Conservation (phyloP, 2,329 filamentous ascomycete genomes). For the Fusarium robinianum region DNA sequence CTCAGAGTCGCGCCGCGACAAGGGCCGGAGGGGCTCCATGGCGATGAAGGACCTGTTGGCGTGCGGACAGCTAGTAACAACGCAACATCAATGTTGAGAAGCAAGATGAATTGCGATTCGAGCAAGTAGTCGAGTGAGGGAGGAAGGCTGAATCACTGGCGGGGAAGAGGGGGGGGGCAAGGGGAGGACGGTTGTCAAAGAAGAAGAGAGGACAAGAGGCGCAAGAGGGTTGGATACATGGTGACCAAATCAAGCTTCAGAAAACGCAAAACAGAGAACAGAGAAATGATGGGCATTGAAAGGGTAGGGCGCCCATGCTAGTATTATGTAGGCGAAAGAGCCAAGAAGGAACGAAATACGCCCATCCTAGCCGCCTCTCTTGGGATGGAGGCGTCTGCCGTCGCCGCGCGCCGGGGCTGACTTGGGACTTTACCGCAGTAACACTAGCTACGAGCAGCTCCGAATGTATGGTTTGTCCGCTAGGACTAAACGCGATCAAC, state of each 20-base stretch:
- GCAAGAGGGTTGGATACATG: too few species aligned
- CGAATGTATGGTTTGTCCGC: too few species aligned
- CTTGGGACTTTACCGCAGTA: slow-evolving; percentile 5
- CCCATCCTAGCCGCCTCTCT: slow-evolving; percentile 6
- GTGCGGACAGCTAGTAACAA: slow-evolving; percentile 20
- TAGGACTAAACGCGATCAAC: slow-evolving; percentile 17
- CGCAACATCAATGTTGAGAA: slow-evolving; percentile 3
- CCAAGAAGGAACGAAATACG: slow-evolving; percentile 10
- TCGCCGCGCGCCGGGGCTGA: slow-evolving; percentile 24
- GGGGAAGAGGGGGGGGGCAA: neutral
- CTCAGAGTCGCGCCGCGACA: slow-evolving; percentile 26
- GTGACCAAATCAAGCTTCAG: too few species aligned
- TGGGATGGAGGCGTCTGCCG: slow-evolving; percentile 8
- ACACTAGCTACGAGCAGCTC: too few species aligned
- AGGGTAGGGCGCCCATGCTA: too few species aligned
- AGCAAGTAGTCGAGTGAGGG: too few species aligned
- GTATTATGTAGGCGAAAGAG: too few species aligned
- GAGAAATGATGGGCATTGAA: too few species aligned
- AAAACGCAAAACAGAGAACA: too few species aligned
- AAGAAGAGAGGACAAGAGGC: too few species aligned
- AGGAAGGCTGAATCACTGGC: too few species aligned
- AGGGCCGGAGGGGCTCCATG: slow-evolving; percentile 29
- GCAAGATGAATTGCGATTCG: too few species aligned
- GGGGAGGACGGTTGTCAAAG: neutral
- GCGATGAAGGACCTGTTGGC: slow-evolving; percentile 4